Evolutionary conservation across 495 filamentous ascomycete species (phyloP).

Genomic region (Penicillium lagena): DNA sequence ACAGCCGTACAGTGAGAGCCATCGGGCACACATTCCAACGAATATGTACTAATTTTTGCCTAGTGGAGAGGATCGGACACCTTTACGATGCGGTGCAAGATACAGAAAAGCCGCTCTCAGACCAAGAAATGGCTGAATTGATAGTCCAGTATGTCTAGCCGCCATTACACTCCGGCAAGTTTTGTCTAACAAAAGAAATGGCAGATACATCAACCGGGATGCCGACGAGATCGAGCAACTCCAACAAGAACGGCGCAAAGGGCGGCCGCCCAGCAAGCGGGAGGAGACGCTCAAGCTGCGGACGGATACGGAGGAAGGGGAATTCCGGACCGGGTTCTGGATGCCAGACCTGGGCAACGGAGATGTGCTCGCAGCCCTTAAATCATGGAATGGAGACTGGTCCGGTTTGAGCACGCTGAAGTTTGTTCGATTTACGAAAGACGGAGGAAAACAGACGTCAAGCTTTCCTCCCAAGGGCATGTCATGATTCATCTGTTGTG

Average conservation of each 20-base stretch:
- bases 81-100: slow-evolving; percentile 61
- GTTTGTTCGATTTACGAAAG: slow-evolving; percentile 54
- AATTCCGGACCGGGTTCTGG: slow-evolving; percentile 80
- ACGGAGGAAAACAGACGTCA: slow-evolving; percentile 48
- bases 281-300: slow-evolving; percentile 73
- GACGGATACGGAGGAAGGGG: slow-evolving; percentile 64
- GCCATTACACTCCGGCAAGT: neutral
- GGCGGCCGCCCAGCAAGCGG: slow-evolving; percentile 68
- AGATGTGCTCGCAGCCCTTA: slow-evolving; percentile 46
- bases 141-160: slow-evolving; percentile 49
- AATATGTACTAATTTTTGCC: slow-evolving; percentile 2
- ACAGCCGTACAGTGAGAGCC: slow-evolving; percentile 55
- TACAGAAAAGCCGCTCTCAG: slow-evolving; percentile 45
- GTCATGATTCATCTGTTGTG: slow-evolving; percentile 25
- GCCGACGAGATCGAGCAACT: slow-evolving; percentile 68
- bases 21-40: neutral
- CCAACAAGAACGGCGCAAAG: slow-evolving; percentile 70
- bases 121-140: slow-evolving; percentile 52
- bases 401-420: slow-evolving; percentile 51
- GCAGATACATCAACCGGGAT: slow-evolving; percentile 70
- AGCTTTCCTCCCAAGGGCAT: slow-evolving; percentile 66
- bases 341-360: slow-evolving; percentile 54
- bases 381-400: slow-evolving; percentile 59
- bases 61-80: slow-evolving; percentile 67
- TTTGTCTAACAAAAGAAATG: neutral